Evolutionary conservation across 2,329 filamentous ascomycete species (phyloP), one percentile per base, ranked within the genome.

Genomic region (Parasarocladium wereldwijsianum): DNA sequence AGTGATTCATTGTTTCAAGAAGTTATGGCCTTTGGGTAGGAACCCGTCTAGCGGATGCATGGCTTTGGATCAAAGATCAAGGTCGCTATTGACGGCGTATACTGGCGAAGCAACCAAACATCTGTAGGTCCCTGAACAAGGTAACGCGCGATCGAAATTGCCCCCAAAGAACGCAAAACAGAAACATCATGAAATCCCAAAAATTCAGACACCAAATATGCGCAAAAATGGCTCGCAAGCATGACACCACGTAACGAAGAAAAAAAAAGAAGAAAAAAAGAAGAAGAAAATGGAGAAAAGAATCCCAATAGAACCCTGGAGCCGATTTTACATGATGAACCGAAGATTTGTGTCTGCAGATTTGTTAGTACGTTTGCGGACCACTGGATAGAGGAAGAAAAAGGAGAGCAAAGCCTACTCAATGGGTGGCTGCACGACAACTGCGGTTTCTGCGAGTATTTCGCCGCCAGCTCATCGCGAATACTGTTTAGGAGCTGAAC

Each of bases 401-500:
- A 7, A 24, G 12, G 7, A 8, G 12, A 32, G 32, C 24, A 31
- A 21, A 29, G 58, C 75, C 62, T 75, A 94, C 87, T 84, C 52
- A 98, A 63, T 33, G 90, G 90, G 55, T 98, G 90, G 56, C 86
- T 94, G 62, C 85, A 92, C 48, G 86, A 96, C 43, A 98, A 63
- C 62, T 98, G 90, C 34, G 90, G 90, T 62, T 93, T 93, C 61
- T 98, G 90, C 8, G 69, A 69, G 52, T 98, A 98, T 49, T 87
- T 87, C 29, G 71, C 74, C 37, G 82, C 62, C 38, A 98, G 65
- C 55, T 96, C 85, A 43, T 94, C 86, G 38, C 90, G 80, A 46
- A 98, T 93, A 55, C 78, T 93, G 64, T 94, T 96, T 44, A 98
- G 69, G 37, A 98, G 62, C 60, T 94, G 80, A 30, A 98, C 86